Base-by-base conservation (phyloP, 176 grass and related monocot species). In the Cocos nucifera region DNA sequence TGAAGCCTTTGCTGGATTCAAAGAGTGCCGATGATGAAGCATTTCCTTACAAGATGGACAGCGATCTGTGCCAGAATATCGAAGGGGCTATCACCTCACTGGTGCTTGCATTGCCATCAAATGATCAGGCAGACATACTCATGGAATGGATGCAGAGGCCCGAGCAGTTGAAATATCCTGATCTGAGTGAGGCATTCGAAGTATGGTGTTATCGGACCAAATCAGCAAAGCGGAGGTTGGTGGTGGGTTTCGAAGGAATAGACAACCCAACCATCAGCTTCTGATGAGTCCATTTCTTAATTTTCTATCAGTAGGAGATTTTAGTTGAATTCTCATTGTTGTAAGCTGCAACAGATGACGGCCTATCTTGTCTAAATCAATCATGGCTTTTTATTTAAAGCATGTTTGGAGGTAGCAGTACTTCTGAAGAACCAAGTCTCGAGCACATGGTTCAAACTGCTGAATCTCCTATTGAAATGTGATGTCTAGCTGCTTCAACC, bases 161-260 rank as follows among this genome's bases (percentile, higher is more conserved):
- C 5, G 87, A 92, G 50, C 73, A 80, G 76, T 79, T 85, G 65
- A 80, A 57, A 49, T 97, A 97, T 74, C 93, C 93, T 53, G 87
- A 97, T 75, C 77, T 97, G 30, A 97, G 81, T 2, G 93, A 97
- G 78, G 93, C 87, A 57, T 97, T 97, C 35, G 93, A 91, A 59
- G 79, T 97, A 39, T 97, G 93, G 93, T 97, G 93, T 63, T 97
- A 88, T 71, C 78, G 81, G 55, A 74, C 78, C 69, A 97, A 91
- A 82, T 78, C 81, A 20, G 84, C 93, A 44, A 88, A 91, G 56
- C 88, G 93, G 56, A 77, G 93, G 63, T 51, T 88, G 21, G 51
- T 76, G 61, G 62, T 56, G 5, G 66, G 63, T 9, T 22, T 85
- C 51, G 63, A 88, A 78, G 85, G 79, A 55, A 59, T 64, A 56